Base-by-base conservation (phyloP, 441 rosid genomes). In the Adansonia rubrostipa region DNA sequence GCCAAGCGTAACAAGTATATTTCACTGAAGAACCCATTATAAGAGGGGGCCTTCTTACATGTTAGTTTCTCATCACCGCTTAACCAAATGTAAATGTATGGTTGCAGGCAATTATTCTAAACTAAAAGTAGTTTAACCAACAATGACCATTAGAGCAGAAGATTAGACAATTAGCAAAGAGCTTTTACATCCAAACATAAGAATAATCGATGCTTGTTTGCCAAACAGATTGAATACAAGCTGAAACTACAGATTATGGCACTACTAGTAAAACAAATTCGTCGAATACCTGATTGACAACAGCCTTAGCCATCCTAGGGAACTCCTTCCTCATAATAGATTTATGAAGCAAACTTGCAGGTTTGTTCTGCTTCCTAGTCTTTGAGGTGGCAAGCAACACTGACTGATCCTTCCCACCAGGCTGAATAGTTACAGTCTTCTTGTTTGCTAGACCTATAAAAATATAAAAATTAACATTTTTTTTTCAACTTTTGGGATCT, bases 361-460 rank as follows among this genome's bases (percentile, higher is more conserved):
- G 92, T 24, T 87, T 89, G 83, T 86, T 86, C 73, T 89, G 91
- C 70, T 84, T 91, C 88, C 84, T 89, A 51, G 89, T 88, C 92
- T 95, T 92, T 7, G 91, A 84, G 4, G 93, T 93, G 6, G 93
- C 91, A 6, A 95, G 87, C 61, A 90, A 80, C 73, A 92, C 89
- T 33, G 87, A 84, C 71, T 82, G 88, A 9, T 93, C 98, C 79
- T 89, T 87, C 42, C 81, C 93, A 68, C 87, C 87, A 10, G 86
- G 73, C 87, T 89, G 93, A 82, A 95, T 88, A 19, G 88, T 86
- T 10, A 93, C 92, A 0, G 98, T 92, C 82, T 91, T 92, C 75
- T 84, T 83, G 87, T 92, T 95, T 24, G 36, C 36, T 33, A 33
- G 36, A 33, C 36, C 36, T 33, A 33, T 33, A 33, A 33, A 33